Conservation (phyloP, 805 yeast genomes). For the Jamesozyma spencerorum region DNA sequence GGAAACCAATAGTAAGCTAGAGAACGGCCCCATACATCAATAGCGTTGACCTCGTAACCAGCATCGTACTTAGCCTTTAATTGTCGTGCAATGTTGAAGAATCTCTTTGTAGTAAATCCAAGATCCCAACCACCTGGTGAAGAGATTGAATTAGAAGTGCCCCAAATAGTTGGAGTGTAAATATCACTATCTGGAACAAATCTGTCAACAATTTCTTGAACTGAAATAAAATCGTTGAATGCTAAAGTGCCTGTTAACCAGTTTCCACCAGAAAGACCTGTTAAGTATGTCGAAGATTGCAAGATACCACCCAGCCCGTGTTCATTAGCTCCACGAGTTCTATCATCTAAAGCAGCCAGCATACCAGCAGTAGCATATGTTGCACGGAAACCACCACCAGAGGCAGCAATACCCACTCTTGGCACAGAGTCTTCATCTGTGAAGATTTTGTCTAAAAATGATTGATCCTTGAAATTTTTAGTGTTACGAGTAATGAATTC, state of each 20-base stretch:
- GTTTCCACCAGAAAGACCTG: no score
- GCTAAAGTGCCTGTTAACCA: slow-evolving; percentile 69
- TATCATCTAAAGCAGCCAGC: slow-evolving; percentile 69
- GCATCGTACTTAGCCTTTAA: slow-evolving; percentile 46
- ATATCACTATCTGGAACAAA: slow-evolving; percentile 33
- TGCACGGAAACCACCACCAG: slow-evolving; percentile 90
- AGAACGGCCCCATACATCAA: slow-evolving; percentile 76
- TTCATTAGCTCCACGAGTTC: slow-evolving; percentile 47
- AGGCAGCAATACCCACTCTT: slow-evolving; percentile 51
- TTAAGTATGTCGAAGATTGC: slow-evolving; percentile 59
- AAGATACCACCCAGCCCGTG: slow-evolving; percentile 65
- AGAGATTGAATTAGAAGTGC: slow-evolving; percentile 52
- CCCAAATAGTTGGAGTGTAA: slow-evolving; percentile 51
- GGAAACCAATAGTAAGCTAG: slow-evolving; percentile 67
- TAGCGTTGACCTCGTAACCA: slow-evolving; percentile 55
- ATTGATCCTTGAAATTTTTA: slow-evolving; percentile 15
- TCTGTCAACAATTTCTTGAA: slow-evolving; percentile 45
- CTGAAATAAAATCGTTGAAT: slow-evolving; percentile 62
- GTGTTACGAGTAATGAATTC: slow-evolving; percentile 37
- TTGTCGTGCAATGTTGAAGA: slow-evolving; percentile 44
- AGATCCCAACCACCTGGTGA: slow-evolving; percentile 55
- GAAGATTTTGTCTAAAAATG: slow-evolving; percentile 15
- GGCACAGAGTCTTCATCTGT: slow-evolving; percentile 25
- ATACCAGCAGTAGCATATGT: slow-evolving; percentile 85
- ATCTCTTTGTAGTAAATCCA: slow-evolving; percentile 40